These are phyloP conservation scores for Penicillium bialowiezense DNA, from an alignment of 495 filamentous ascomycete genomes.

Conservation along the genomic window DNA sequence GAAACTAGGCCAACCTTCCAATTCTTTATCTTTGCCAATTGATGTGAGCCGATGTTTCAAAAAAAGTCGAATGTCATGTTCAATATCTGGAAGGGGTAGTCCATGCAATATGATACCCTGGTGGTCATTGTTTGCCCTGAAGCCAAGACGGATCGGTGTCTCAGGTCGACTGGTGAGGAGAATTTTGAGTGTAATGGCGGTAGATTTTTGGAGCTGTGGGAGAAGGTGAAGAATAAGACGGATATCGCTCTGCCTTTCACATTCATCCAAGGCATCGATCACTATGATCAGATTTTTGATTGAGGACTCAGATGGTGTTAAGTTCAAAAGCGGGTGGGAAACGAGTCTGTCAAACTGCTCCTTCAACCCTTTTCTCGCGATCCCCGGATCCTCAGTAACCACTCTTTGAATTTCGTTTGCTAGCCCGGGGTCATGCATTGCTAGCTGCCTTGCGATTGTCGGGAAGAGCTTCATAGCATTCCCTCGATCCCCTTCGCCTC, in stretches of 20 bases:
- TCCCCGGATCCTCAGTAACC: slow-evolving; percentile 27
- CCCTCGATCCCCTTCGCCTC: slow-evolving; percentile 31
- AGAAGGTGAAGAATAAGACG: slow-evolving; percentile 35
- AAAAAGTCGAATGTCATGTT: slow-evolving; percentile 28
- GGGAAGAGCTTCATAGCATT: slow-evolving; percentile 37
- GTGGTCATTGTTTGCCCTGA: slow-evolving; percentile 14
- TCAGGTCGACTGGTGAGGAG: slow-evolving; percentile 46
- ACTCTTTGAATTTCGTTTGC: slow-evolving; percentile 25
- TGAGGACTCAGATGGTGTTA: background rate
- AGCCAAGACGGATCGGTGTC: slow-evolving; percentile 35
- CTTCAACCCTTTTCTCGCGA: slow-evolving; percentile 31
- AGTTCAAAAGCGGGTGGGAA: slow-evolving; percentile 28
- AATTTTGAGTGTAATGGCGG: slow-evolving; percentile 8
- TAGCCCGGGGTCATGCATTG: slow-evolving; percentile 19
- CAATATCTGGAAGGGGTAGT: slow-evolving; percentile 11
- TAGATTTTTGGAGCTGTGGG: slow-evolving; percentile 7
- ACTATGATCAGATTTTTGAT: slow-evolving; percentile 26
- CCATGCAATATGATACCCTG: background rate
- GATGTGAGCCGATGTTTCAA: slow-evolving; percentile 16
- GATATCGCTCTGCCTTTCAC: slow-evolving; percentile 36
- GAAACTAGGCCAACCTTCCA: slow-evolving; percentile 41
- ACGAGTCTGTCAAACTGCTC: slow-evolving; percentile 50
- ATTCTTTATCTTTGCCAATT: slow-evolving; percentile 4
- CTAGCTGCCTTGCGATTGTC: slow-evolving; percentile 42
- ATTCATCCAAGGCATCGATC: slow-evolving; percentile 54